Evolutionary conservation across 2,329 filamentous ascomycete species (phyloP).

Genomic region (Waltergamsia citrina): DNA sequence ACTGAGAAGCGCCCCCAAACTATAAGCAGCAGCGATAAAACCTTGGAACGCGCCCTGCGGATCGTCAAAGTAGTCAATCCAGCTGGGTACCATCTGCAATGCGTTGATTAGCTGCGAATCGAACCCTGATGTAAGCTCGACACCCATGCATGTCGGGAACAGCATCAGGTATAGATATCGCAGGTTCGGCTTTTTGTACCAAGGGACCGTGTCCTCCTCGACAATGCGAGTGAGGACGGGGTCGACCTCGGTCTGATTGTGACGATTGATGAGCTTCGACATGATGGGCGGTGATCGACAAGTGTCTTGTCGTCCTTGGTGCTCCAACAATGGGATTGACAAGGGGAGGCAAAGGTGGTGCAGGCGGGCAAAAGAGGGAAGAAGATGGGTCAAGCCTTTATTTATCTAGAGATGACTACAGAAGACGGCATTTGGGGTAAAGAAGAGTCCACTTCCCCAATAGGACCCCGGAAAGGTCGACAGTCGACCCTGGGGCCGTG

Average conservation of each 20-base stretch:
- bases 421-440: too few relatives aligned
- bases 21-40: conserved; percentile 49
- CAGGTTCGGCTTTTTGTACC: conserved; percentile 52
- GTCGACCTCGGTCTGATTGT: conserved; percentile 4
- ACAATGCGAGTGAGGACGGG: conserved; percentile 6
- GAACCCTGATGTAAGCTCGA: conserved; percentile 41
- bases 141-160: conserved; percentile 37
- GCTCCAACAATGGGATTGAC: too few relatives aligned
- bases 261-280: conserved; percentile 2
- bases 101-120: conserved; percentile 36
- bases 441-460: too few relatives aligned
- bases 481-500: too few relatives aligned
- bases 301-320: too few relatives aligned
- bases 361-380: too few relatives aligned
- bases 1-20: conserved; percentile 46
- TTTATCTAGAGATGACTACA: too few relatives aligned
- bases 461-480: too few relatives aligned
- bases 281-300: too few relatives aligned
- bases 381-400: too few relatives aligned
- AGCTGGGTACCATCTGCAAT: conserved; percentile 26
- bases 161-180: conserved; percentile 46
- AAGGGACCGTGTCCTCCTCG: conserved; percentile 30
- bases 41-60: conserved; percentile 35
- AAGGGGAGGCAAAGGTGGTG: too few relatives aligned
- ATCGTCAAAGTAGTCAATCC: conserved; percentile 20